A percentile compares a stretch with the other conserved stretches of the same genome.
Evolutionary conservation across 1,139 yeast genomes (phyloP).

Genomic region (Saccharomyces uvarum): DNA sequence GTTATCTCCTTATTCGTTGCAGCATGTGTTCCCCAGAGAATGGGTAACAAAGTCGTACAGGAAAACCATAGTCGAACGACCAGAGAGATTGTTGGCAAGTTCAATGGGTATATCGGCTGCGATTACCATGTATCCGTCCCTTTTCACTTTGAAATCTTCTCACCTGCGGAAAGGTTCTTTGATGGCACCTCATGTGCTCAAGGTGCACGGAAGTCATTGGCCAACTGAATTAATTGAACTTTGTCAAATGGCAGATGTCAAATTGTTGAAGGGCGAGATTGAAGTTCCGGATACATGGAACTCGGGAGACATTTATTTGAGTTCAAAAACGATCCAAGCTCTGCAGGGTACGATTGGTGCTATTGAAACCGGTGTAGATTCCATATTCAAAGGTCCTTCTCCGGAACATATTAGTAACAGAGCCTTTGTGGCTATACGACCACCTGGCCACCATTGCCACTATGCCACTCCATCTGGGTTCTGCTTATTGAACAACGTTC

Average conservation of each 20-base stretch:
- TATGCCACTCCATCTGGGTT: constrained; percentile 82
- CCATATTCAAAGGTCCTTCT: constrained; percentile 36
- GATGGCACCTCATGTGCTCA: constrained; percentile 48
- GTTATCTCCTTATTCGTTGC: constrained; percentile 52
- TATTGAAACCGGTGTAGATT: constrained; percentile 64
- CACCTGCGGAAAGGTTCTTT: constrained; percentile 22
- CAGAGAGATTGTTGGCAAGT: constrained; percentile 69
- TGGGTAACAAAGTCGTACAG: constrained; percentile 70
- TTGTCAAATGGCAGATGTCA: constrained; percentile 52
- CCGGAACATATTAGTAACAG: constrained; percentile 39
- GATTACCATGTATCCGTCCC: constrained; percentile 57
- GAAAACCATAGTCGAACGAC: constrained; percentile 73
- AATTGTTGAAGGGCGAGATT: constrained; percentile 46
- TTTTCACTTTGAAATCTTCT: constrained; percentile 45
- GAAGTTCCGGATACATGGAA: constrained; percentile 84
- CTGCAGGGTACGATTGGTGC: constrained; percentile 77
- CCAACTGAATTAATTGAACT: constrained; percentile 52
- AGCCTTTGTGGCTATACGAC: constrained; percentile 66
- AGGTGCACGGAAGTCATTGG: constrained; percentile 75
- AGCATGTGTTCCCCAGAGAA: constrained; percentile 64
- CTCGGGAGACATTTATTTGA: constrained; percentile 72
- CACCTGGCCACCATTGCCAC: constrained; percentile 91
- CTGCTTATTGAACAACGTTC: constrained; percentile 75
- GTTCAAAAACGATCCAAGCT: constrained; percentile 62
- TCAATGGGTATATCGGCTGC: constrained; percentile 77